Percentiles rank a stretch among this genome's conserved stretches.
Evolutionary conservation across 441 rosid genomes (phyloP).

Genomic region (Croton laevigatus): DNA sequence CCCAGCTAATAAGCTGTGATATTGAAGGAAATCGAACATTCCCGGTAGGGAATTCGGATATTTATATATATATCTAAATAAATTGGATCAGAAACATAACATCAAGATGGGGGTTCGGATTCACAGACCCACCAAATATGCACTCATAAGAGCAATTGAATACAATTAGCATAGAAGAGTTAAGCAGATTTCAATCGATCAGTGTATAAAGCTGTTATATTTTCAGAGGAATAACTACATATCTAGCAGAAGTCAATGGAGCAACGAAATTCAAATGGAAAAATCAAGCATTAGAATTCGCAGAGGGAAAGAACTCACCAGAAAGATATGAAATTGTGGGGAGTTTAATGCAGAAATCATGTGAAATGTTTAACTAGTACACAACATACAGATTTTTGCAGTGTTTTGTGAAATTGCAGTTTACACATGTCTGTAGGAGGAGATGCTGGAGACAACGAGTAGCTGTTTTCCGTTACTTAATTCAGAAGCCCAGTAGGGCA

Average conservation of each 20-base stretch:
- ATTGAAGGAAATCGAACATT: constrained; percentile 39
- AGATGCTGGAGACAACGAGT: neutral
- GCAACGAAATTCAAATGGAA: neutral
- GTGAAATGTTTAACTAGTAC: neutral
- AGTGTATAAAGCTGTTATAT: constrained; percentile 4
- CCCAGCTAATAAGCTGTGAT: constrained; percentile 30
- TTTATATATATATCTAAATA: neutral
- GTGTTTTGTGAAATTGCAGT: neutral
- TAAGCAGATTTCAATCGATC: neutral
- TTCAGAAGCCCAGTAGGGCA: neutral
- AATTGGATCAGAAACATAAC: neutral
- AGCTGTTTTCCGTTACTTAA: constrained; percentile 8
- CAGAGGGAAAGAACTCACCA: neutral
- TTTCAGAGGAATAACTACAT: neutral
- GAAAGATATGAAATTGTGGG: neutral
- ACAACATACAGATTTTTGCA: neutral
- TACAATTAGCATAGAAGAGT: neutral
- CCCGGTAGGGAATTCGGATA: constrained; percentile 19
- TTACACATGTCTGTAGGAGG: too few relatives aligned
- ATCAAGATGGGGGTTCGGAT: neutral
- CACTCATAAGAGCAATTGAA: constrained; percentile 14
- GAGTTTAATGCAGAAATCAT: neutral
- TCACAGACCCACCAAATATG: neutral
- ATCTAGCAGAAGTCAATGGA: neutral
- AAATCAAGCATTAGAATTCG: neutral